A percentile compares a stretch with the other conserved stretches of the same genome.
phyloP scores from a whole-genome alignment of 495 filamentous ascomycete species.

The Aspergillus cavernicola region DNA sequence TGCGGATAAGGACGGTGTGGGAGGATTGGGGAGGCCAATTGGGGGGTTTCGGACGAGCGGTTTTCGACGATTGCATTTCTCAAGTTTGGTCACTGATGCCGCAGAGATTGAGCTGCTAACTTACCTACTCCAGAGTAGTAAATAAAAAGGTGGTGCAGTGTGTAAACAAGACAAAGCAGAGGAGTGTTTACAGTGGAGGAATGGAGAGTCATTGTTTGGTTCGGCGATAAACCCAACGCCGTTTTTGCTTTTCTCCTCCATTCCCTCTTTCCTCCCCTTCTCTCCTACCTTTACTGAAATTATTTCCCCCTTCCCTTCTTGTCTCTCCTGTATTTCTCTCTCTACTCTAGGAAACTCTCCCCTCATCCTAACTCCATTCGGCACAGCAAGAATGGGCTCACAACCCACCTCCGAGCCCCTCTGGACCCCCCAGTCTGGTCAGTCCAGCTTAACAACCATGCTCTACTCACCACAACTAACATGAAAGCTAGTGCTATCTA shows the following conservation, averaged over 20 bases:
- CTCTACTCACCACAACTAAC: background rate
- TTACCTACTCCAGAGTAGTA: background rate
- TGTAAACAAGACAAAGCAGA: background rate
- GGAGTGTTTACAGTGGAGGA: conserved; percentile 2
- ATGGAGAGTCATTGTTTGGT: conserved; percentile 1
- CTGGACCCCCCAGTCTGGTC: conserved; percentile 31
- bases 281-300: background rate
- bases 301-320: background rate
- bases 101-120: background rate
- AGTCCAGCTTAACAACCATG: background rate
- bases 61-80: conserved; percentile 33
- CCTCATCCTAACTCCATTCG: too few species aligned
- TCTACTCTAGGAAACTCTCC: background rate
- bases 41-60: conserved; percentile 31
- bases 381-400: conserved; percentile 35
- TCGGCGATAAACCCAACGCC: conserved; percentile 9
- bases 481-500: conserved; percentile 37
- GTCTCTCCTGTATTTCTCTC: conserved; percentile 3
- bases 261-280: background rate
- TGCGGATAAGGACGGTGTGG: conserved; percentile 69
- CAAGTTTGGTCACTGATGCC: conserved; percentile 4
- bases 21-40: conserved; percentile 47
- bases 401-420: conserved; percentile 22
- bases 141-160: background rate
- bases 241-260: conserved; percentile 6